Evolutionary conservation across 768 basidiomycete genomes (phyloP).

Genomic region (Fistulinella prunicolor): DNA sequence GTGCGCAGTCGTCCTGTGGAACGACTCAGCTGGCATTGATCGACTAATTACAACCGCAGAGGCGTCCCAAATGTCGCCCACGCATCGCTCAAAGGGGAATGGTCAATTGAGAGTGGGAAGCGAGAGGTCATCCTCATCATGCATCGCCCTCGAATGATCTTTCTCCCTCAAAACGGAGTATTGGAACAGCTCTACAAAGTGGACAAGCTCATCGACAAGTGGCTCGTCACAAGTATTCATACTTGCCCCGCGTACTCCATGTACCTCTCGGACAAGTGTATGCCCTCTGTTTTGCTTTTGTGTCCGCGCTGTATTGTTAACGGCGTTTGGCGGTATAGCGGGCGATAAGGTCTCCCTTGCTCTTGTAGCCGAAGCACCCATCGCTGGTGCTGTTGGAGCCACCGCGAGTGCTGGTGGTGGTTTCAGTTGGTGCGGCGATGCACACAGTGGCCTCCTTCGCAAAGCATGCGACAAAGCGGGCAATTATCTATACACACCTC

Average conservation of each 20-base stretch:
- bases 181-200: constrained; percentile 27
- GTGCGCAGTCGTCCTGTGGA: constrained; percentile 11
- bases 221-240: constrained; percentile 31
- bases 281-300: neutral
- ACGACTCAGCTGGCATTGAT: neutral
- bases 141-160: constrained; percentile 26
- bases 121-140: constrained; percentile 34
- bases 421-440: constrained; percentile 20
- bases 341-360: constrained; percentile 22
- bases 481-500: constrained; percentile 16
- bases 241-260: constrained; percentile 32
- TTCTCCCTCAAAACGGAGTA: constrained; percentile 17
- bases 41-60: neutral
- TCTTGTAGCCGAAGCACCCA: constrained; percentile 12
- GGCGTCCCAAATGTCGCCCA: constrained; percentile 18
- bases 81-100: constrained; percentile 31
- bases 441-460: constrained; percentile 17
- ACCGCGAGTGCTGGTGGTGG: neutral
- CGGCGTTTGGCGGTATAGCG: constrained; percentile 5
- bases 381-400: neutral
- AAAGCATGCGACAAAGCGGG: constrained; percentile 17
- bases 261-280: constrained; percentile 31
- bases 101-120: constrained; percentile 27
- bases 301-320: neutral
- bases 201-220: constrained; percentile 26